Evolutionary conservation across 2,329 filamentous ascomycete genomes (phyloP), one percentile per base, ranked within the genome.

Genomic region (Chaetomiaceae sp.): DNA sequence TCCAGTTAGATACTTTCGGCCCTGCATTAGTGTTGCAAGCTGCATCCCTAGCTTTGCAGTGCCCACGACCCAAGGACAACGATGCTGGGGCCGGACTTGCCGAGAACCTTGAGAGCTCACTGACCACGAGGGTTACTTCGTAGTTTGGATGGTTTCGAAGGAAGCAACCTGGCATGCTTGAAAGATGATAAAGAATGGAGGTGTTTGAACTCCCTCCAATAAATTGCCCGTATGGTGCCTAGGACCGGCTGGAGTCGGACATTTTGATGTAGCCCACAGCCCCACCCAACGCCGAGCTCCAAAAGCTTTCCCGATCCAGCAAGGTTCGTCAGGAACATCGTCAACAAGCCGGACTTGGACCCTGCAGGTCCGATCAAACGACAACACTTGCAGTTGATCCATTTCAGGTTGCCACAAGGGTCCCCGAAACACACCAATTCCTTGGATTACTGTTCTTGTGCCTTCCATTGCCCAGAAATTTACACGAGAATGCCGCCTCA

Each of bases 11-110:
- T n/a, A n/a, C n/a, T n/a, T 56, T 42, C 47, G 52, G 47, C 51
- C 55, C 58, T 61, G 59, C 55, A 59, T 61, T 59, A 59, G 59
- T 46, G n/a, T 56, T 52, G 54, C 55, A 36, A 55, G 51, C 48
- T 54, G 52, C 56, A 59, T 61, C 34, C 22, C 38, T 58, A 52
- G 55, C 58, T 54, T 48, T 42, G 44, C 38, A 34, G 38, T 23
- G 39, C 31, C 25, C 45, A 7, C n/a, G 37, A 44, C 33, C 23
- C 23, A 5, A n/a, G n/a, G n/a, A n/a, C n/a, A n/a, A n/a, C n/a
- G n/a, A n/a, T n/a, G 42, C 14, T 42, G 9, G 37, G 7, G 29
- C n/a, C 3, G 2, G 15, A 20, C 20, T 46, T n/a, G 23, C 36
- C 17, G 40, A 47, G 45, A 25, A 39, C 49, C 47, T 25, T 43